Percentiles rank a stretch among this genome's conserved stretches.
Evolutionary conservation across 805 yeast genomes (phyloP).

Genomic region (Starmerella gropengiesseri): DNA sequence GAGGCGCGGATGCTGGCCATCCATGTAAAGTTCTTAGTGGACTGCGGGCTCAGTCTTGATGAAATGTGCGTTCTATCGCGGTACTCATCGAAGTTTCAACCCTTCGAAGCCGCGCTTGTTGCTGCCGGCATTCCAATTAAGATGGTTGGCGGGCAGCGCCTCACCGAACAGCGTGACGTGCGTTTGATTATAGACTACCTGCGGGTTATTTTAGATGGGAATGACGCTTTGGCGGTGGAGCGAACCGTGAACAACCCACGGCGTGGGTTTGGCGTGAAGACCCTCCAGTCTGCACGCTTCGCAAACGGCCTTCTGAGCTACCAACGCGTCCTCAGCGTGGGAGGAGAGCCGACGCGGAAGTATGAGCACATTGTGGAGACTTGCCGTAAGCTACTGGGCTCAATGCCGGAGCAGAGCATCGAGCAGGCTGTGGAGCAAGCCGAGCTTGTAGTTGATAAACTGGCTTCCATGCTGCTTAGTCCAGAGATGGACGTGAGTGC

Average conservation of each 20-base stretch:
- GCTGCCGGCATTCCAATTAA: slow-evolving; percentile 49
- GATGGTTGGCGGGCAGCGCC: slow-evolving; percentile 61
- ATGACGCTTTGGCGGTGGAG: slow-evolving; percentile 50
- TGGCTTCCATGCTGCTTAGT: background rate
- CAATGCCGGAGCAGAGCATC: background rate
- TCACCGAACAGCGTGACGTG: slow-evolving; percentile 71
- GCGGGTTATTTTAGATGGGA: slow-evolving; percentile 46
- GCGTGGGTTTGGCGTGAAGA: slow-evolving; percentile 55
- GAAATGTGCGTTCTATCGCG: slow-evolving; percentile 62
- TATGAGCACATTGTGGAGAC: background rate
- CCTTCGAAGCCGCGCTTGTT: slow-evolving; percentile 53
- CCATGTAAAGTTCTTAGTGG: slow-evolving; percentile 43
- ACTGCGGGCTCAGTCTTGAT: slow-evolving; percentile 36
- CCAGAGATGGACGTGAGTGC: background rate
- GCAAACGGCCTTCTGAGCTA: background rate
- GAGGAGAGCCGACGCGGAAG: background rate
- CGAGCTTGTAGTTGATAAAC: background rate
- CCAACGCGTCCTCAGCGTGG: background rate
- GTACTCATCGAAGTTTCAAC: slow-evolving; percentile 31
- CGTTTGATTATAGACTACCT: slow-evolving; percentile 51
- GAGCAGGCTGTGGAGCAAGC: background rate
- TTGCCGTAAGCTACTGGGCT: background rate
- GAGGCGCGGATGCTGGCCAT: slow-evolving; percentile 27
- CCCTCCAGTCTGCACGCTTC: slow-evolving; percentile 32
- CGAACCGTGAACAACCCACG: slow-evolving; percentile 51